These are phyloP conservation scores for Ophiostoma triangulosporum DNA, from an alignment of 2,329 filamentous ascomycete genomes.

Conservation along the genomic window DNA sequence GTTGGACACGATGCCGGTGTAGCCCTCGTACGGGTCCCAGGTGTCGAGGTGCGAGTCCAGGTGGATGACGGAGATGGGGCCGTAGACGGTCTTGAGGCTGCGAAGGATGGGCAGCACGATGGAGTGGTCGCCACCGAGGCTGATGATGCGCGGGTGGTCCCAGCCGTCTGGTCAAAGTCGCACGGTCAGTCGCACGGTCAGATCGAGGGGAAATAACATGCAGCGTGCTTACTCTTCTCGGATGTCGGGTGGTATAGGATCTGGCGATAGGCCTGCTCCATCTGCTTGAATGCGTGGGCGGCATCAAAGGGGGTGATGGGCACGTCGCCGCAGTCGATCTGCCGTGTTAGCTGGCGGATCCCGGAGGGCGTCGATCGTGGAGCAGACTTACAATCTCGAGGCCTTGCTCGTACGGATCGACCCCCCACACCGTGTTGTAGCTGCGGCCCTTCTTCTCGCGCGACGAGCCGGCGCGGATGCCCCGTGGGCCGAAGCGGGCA, in stretches of 20 bases:
- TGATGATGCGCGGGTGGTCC: conserved; percentile 13
- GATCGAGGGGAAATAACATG: too few species aligned
- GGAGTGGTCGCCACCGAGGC: conserved; percentile 19
- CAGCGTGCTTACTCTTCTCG: conserved; percentile 1
- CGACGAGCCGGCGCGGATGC: conserved; percentile 13
- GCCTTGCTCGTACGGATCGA: conserved; percentile 12
- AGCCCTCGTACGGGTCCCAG: conserved; percentile 41
- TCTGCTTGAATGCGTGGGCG: conserved; percentile 15
- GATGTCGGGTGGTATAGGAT: conserved; percentile 8
- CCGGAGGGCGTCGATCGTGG: too few species aligned
- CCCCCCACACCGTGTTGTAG: conserved; percentile 11
- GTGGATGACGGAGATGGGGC: conserved; percentile 20
- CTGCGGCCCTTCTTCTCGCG: conserved; percentile 11
- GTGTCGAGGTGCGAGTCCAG: conserved; percentile 20
- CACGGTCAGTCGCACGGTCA: too few species aligned
- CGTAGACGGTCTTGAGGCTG: conserved; percentile 18
- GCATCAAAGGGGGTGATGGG: conserved; percentile 15
- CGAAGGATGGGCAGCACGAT: conserved; percentile 19
- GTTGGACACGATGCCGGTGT: conserved; percentile 64
- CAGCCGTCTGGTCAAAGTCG: not conserved
- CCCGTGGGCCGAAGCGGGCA: conserved; percentile 12
- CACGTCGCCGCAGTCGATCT: conserved; percentile 15
- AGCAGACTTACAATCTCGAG: not conserved
- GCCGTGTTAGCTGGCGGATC: not conserved
- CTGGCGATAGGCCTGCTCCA: conserved; percentile 13